These are phyloP conservation scores for Russula virescens DNA, from an alignment of 768 basidiomycete genomes.

Conservation along the genomic window DNA sequence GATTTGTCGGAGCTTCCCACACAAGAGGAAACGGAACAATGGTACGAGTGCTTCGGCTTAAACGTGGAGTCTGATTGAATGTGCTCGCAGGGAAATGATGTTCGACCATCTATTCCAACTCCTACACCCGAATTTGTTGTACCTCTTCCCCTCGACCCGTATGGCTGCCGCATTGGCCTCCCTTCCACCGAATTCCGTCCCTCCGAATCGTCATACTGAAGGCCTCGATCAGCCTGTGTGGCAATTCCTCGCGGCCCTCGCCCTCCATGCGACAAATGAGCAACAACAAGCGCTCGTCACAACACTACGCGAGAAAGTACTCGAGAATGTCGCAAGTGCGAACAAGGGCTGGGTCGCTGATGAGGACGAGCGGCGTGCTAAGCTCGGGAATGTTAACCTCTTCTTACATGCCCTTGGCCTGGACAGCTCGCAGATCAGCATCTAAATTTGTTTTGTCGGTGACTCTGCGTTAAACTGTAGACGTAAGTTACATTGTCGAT, in stretches of 20 bases:
- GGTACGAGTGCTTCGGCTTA: constrained; percentile 39
- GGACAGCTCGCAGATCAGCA: constrained; percentile 61
- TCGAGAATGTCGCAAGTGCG: constrained; percentile 80
- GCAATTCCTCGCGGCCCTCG: constrained; percentile 88
- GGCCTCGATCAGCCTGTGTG: constrained; percentile 87
- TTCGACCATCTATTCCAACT: constrained; percentile 84
- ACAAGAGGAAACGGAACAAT: constrained; percentile 73
- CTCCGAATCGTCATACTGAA: constrained; percentile 44
- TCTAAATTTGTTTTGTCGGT: constrained; percentile 20
- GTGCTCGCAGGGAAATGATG: constrained; percentile 63
- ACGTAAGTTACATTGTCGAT: constrained; percentile 19
- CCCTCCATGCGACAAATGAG: constrained; percentile 74
- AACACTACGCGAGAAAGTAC: constrained; percentile 83
- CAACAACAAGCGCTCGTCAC: constrained; percentile 88
- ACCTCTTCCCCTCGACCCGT: constrained; percentile 88
- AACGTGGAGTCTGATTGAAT: constrained; percentile 7
- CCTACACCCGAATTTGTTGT: constrained; percentile 66
- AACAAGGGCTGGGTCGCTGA: constrained; percentile 74
- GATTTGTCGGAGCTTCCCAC: constrained; percentile 55
- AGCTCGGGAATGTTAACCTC: constrained; percentile 89
- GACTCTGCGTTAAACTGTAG: constrained; percentile 17
- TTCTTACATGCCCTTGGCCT: constrained; percentile 77
- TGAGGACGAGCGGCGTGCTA: constrained; percentile 64
- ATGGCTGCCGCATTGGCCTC: constrained; percentile 38
- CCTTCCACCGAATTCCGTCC: constrained; percentile 33